A percentile compares a stretch with the other conserved stretches of the same genome.
These are phyloP conservation scores for Paraphaeosphaeria minitans DNA, from an alignment of 2,329 filamentous ascomycete genomes.

Conservation along the genomic window DNA sequence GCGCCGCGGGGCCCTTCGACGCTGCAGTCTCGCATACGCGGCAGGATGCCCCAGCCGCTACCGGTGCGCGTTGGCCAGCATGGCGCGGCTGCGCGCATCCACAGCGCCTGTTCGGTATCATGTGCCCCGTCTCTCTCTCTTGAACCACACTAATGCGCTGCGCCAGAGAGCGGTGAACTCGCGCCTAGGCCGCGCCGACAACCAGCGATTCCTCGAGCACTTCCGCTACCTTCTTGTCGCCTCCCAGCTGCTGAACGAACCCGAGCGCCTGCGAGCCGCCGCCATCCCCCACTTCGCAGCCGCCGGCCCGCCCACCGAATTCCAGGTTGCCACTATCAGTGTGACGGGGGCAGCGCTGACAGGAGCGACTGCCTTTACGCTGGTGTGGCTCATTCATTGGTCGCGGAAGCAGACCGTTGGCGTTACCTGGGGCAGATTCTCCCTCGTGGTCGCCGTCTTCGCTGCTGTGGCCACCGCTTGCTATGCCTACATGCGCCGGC, in stretches of 20 bases:
- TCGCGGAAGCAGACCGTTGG: conserved; percentile 59
- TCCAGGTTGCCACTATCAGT: conserved; percentile 57
- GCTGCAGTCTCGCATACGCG: conserved; percentile 55
- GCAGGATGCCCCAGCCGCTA: conserved; percentile 56
- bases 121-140: background rate
- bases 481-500: conserved; percentile 75
- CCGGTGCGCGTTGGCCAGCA: conserved; percentile 42
- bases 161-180: conserved; percentile 70
- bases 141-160: conserved; percentile 20
- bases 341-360: conserved; percentile 70
- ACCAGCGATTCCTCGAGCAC: conserved; percentile 84
- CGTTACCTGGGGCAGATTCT: conserved; percentile 61
- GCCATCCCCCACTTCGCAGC: conserved; percentile 34
- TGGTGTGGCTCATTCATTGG: conserved; percentile 75
- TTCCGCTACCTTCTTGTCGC: conserved; percentile 94
- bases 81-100: conserved; percentile 46
- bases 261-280: conserved; percentile 46
- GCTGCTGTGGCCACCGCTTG: conserved; percentile 61
- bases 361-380: conserved; percentile 64
- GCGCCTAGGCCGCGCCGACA: conserved; percentile 76
- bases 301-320: conserved; percentile 33
- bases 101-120: conserved; percentile 47
- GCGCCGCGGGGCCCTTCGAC: conserved; percentile 57
- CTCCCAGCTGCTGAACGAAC: conserved; percentile 80
- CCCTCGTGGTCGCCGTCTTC: conserved; percentile 56